A percentile compares a stretch with the other conserved stretches of the same genome.
These are phyloP conservation scores for Candida argentea DNA, from an alignment of 805 yeast species.

Conservation along the genomic window DNA sequence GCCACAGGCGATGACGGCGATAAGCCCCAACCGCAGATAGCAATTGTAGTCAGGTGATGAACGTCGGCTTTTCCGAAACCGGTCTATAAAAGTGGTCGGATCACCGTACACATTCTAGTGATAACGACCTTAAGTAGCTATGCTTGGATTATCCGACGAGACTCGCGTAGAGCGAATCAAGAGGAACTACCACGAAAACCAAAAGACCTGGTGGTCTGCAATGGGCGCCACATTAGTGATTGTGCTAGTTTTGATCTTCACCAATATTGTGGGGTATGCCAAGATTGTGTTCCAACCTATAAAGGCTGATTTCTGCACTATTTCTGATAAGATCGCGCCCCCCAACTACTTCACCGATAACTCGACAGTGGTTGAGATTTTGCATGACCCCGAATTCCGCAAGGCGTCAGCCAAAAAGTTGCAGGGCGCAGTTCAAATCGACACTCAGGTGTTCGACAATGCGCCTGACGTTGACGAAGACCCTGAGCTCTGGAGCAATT, in stretches of 20 bases:
- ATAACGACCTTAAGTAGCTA: no score
- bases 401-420: conserved; percentile 32
- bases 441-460: conserved; percentile 53
- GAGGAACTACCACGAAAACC: no score
- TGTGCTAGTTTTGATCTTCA: neutral
- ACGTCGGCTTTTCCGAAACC: no score
- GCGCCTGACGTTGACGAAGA: conserved; percentile 40
- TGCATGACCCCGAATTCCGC: conserved; percentile 17
- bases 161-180: no score
- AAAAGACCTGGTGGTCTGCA: no score
- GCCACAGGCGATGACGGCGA: no score
- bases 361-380: conserved; percentile 18
- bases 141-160: no score
- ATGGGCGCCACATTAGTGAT: no score
- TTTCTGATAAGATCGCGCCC: conserved; percentile 9
- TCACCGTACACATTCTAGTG: no score
- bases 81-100: no score
- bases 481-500: conserved; percentile 36
- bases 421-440: conserved; percentile 51
- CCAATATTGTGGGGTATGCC: neutral
- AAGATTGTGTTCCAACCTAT: conserved; percentile 1
- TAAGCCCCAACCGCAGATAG: no score
- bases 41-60: no score
- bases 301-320: conserved; percentile 1
- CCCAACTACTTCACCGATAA: conserved; percentile 20